Conservation (phyloP, 2,329 filamentous ascomycete species). For the Penicillium sp. region DNA sequence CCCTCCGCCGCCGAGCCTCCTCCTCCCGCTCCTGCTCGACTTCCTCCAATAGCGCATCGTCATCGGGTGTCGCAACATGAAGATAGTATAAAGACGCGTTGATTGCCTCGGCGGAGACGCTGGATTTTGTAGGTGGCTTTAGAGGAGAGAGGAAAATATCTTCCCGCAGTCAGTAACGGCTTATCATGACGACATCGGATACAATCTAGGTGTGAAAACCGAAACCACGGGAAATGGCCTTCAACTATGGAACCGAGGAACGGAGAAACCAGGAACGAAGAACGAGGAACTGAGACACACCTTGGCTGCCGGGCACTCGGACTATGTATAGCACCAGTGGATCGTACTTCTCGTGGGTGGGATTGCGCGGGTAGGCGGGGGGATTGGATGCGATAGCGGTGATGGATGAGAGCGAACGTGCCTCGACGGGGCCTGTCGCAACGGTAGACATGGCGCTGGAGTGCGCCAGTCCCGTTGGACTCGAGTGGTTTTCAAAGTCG, state of each 20-base stretch:
- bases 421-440: constrained; percentile 56
- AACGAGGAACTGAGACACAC: no score
- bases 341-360: constrained; percentile 62
- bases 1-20: constrained; percentile 23
- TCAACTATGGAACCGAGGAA: not conserved
- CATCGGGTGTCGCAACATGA: constrained; percentile 65
- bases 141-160: constrained; percentile 89
- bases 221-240: not conserved
- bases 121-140: constrained; percentile 75
- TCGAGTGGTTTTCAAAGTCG: not conserved
- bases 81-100: constrained; percentile 85
- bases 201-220: not conserved
- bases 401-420: constrained; percentile 73
- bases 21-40: constrained; percentile 36
- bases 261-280: no score
- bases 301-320: constrained; percentile 82
- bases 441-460: constrained; percentile 24
- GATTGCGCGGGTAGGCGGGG: constrained; percentile 75
- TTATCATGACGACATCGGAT: constrained; percentile 9
- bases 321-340: constrained; percentile 85
- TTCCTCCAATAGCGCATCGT: constrained; percentile 43
- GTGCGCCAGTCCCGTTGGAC: constrained; percentile 20
- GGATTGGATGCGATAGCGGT: constrained; percentile 79
- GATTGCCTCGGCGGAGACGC: constrained; percentile 82
- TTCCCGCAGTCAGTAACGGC: constrained; percentile 35